Evolutionary conservation across 2,329 filamentous ascomycete species (phyloP), one percentile per base, ranked within the genome.

Genomic region (Alternaria sp.): DNA sequence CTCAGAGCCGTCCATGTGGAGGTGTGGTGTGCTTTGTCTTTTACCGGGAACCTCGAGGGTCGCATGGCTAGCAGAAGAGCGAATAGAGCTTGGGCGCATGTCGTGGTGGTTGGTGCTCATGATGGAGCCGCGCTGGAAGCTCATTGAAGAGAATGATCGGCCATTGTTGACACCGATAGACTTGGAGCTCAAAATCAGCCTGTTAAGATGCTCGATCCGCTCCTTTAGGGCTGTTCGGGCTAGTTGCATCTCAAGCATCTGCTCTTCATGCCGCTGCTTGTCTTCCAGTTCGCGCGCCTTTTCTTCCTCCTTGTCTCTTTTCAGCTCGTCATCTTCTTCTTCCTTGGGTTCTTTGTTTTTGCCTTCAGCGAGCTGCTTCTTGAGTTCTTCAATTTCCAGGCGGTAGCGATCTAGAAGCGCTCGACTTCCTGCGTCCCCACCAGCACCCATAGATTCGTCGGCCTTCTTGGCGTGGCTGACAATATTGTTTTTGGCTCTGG

Each of bases 211-310:
- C 76, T 97, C 94, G 70, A 99, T 99, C 30, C 95, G 90, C 82
- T 99, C 95, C 78, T 98, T 99, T 55, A 99, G 82, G 0, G 95
- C 95, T 1, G 95, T 99, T 42, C 95, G 89, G 32, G 95, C 95
- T 47, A 99, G 86, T 77, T 99, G 95, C 92, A 99, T 98, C 79
- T 99, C 95, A 55, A 99, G 85, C 86, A 99, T 94, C 78, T 99
- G 95, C 81, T 98, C 95, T 75, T 97, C 94, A 69, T 97, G 95
- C 39, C 93, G 88, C 67, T 92, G 87, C 67, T 93, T 89, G 7
- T 91, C 91, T 79, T 97, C 92, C 24, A 81, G 65, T 69, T 90
- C 89, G 18, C 89, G 85, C 41, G 84, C 88, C 67, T 71, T 77
- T 42, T 89, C 87, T 72, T 95, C 92, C 67, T 91, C 88, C 71